phyloP scores from a whole-genome alignment of 2,329 filamentous ascomycete genomes.

The Metarhizium rileyi region DNA sequence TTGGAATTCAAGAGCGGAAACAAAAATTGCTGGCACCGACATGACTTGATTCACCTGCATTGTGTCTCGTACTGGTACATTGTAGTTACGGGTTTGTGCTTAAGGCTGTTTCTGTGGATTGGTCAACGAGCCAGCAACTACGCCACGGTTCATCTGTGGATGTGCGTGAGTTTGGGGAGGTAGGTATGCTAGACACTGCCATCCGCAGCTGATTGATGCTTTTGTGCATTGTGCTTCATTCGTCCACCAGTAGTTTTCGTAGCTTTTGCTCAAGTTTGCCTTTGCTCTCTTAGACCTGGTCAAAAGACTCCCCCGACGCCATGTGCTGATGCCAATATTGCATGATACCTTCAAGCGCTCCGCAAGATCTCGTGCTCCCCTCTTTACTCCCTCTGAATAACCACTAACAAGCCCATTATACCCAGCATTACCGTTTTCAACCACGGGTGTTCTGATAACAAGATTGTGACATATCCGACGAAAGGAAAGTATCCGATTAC shows the following conservation, averaged over 20 bases:
- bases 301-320: background rate
- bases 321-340: background rate
- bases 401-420: constrained; percentile 88
- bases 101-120: too few species aligned
- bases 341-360: background rate
- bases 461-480: constrained; percentile 93
- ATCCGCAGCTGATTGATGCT: too few species aligned
- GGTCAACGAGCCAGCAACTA: too few species aligned
- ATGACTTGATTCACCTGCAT: too few species aligned
- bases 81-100: too few species aligned
- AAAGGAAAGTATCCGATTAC: constrained; percentile 89
- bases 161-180: too few species aligned
- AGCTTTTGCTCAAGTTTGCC: background rate
- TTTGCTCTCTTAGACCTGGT: background rate
- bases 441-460: constrained; percentile 94
- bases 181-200: too few species aligned
- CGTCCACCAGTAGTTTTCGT: background rate
- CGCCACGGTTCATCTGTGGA: too few species aligned
- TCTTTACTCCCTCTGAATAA: constrained; percentile 73
- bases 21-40: background rate
- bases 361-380: background rate
- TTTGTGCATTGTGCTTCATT: background rate
- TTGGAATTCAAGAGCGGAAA: background rate
- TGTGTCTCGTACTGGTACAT: too few species aligned
- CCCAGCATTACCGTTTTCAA: constrained; percentile 91